Evolutionary conservation across 2,329 filamentous ascomycete genomes (phyloP).

Genomic region (Claviceps paspali): DNA sequence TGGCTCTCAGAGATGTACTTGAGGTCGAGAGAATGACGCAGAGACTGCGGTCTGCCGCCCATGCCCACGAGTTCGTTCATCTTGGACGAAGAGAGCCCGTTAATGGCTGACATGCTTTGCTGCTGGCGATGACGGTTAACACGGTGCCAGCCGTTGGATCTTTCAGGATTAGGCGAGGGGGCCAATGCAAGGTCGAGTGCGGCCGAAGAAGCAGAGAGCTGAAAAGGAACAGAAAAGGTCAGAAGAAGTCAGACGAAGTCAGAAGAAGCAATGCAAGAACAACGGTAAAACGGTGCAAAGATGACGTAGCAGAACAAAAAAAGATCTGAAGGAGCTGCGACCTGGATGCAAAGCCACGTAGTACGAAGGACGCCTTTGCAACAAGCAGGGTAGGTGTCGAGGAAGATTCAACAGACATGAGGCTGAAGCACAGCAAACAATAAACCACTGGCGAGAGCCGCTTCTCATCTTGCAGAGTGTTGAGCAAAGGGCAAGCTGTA

Average conservation of each 20-base stretch:
- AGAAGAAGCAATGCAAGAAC: constrained; percentile 10
- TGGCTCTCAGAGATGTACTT: constrained; percentile 33
- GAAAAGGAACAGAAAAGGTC: constrained; percentile 19
- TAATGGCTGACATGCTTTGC: constrained; percentile 39
- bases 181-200: constrained; percentile 66
- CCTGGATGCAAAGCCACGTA: neutral
- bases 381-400: neutral
- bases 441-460: neutral
- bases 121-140: constrained; percentile 55
- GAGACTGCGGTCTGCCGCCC: constrained; percentile 30
- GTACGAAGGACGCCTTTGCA: neutral
- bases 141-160: constrained; percentile 36
- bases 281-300: too few species aligned
- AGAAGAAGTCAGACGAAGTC: too few species aligned
- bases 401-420: neutral
- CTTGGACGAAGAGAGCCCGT: constrained; percentile 24
- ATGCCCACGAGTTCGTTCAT: constrained; percentile 30
- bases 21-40: constrained; percentile 43
- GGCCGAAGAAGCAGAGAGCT: constrained; percentile 69
- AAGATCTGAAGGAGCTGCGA: neutral
- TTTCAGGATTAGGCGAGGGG: constrained; percentile 48
- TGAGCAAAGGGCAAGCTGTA: neutral
- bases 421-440: neutral
- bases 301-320: constrained; percentile 3
- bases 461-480: neutral